Evolutionary conservation across 768 basidiomycete genomes (phyloP), one percentile per base, ranked within the genome.

Genomic region (Phaffia tasmanica): DNA sequence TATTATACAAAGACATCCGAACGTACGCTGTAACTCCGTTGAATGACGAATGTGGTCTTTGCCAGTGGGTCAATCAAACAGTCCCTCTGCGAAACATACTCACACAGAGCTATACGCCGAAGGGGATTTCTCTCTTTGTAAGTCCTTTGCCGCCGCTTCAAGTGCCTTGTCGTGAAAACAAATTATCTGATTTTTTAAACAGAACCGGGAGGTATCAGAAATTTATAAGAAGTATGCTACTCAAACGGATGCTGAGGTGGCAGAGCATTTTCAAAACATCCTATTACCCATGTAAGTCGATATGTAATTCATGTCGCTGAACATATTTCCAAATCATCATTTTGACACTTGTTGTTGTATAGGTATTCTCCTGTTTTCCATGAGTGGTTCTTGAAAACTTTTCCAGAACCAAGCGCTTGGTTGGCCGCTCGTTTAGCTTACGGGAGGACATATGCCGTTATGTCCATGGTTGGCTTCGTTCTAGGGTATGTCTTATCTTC

Each of bases 11-110:
- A 93, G 94, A 87, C 74, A 90, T 99, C 66, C 85, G 94, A 29
- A 98, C 95, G 2, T 99, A 98, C 73, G 89, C 91, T n/a, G 91
- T 98, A n/a, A 86, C 95, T 30, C 89, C 93, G 6, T 81, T 99
- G 69, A 97, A 95, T 73, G 94, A 98, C 71, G 91, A 94, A 70
- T 97, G 93, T 72, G 95, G 95, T 0, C 84, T 98, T 58, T 90
- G 98, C 64, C 90, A 99, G 83, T 99, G 95, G 95, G 95, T 99
- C 3, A 88, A 87, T 0, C 87, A 98, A 74, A 95, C 93, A 1
- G 81, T 84, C 30, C 87, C 90, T 0, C 77, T 97, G 48, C 85
- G 94, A 32, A 81, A 83, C 0, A 82, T 97, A 54, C 78, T 97
- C 18, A 70, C 81, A 61, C 85, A 84, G 68, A 77, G 77, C 4